Conservation (phyloP, 495 filamentous ascomycete species). For the Xylaria palmicola region DNA sequence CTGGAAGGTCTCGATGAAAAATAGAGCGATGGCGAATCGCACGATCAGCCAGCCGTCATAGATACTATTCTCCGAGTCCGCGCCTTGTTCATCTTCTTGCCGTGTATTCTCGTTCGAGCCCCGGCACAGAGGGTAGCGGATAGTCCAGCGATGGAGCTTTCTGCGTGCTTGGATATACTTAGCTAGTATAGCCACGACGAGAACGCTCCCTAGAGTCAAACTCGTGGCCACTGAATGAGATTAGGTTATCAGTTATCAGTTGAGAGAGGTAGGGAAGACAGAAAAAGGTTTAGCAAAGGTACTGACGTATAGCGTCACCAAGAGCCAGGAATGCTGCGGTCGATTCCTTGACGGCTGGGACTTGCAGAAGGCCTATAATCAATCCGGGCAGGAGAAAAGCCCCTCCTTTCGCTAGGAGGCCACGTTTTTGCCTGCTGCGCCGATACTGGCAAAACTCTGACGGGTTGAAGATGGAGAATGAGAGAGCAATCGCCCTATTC, state of each 20-base stretch:
- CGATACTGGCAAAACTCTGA: slow-evolving; percentile 16
- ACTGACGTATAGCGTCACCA: slow-evolving; percentile 43
- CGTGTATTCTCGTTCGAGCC: neutral
- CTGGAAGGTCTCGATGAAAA: slow-evolving; percentile 45
- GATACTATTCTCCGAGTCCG: slow-evolving; percentile 28
- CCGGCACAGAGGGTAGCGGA: slow-evolving; percentile 28
- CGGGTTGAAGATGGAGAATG: slow-evolving; percentile 38
- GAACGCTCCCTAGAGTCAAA: slow-evolving; percentile 37
- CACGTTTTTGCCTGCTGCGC: slow-evolving; percentile 25
- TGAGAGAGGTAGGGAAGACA: too few species aligned
- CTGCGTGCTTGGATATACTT: slow-evolving; percentile 48
- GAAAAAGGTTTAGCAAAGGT: neutral
- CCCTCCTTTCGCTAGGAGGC: slow-evolving; percentile 35
- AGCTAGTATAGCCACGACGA: slow-evolving; percentile 42
- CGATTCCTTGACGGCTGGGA: slow-evolving; percentile 27
- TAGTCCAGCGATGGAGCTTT: slow-evolving; percentile 38
- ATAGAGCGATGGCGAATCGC: slow-evolving; percentile 47
- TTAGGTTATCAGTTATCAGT: neutral
- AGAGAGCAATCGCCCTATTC: slow-evolving; percentile 41
- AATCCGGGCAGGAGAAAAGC: slow-evolving; percentile 37
- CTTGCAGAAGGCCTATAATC: slow-evolving; percentile 38
- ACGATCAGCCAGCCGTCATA: slow-evolving; percentile 49
- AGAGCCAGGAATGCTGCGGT: slow-evolving; percentile 37
- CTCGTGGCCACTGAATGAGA: slow-evolving; percentile 38
- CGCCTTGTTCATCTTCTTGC: slow-evolving; percentile 14